Percentiles rank a stretch among this genome's conserved stretches.
phyloP scores from a whole-genome alignment of 306 rosid genomes.

The Prinsepia uniflora region DNA sequence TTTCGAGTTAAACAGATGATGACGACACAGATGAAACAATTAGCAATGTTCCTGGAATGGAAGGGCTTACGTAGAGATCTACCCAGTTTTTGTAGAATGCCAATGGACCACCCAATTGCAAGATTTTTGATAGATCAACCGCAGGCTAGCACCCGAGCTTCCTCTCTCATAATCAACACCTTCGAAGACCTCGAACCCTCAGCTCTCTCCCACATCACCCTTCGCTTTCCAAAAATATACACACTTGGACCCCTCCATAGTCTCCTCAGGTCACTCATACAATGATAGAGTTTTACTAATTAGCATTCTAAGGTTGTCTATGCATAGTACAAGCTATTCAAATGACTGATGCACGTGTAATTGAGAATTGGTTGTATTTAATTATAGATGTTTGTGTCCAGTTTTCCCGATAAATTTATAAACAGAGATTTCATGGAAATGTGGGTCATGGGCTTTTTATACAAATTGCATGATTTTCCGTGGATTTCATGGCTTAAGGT shows the following conservation, averaged over 20 bases:
- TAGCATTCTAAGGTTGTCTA: too few relatives aligned
- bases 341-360: too few relatives aligned
- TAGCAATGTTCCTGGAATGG: conserved; percentile 6
- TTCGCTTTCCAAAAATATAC: conserved; percentile 4
- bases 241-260: conserved; percentile 18
- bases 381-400: too few relatives aligned
- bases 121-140: neutral
- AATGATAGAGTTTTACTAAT: too few relatives aligned
- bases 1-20: neutral
- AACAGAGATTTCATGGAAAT: too few relatives aligned
- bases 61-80: neutral
- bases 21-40: conserved; percentile 13
- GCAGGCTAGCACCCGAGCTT: conserved; percentile 5
- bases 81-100: neutral
- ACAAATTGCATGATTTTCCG: too few relatives aligned
- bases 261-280: neutral
- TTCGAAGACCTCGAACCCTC: conserved; percentile 1
- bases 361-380: too few relatives aligned
- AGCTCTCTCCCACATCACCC: neutral
- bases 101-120: neutral
- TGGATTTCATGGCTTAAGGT: too few relatives aligned
- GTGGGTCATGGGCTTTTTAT: too few relatives aligned
- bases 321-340: too few relatives aligned
- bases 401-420: too few relatives aligned
- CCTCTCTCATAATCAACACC: conserved; percentile 18